Percentiles rank a stretch among this genome's conserved stretches.
Evolutionary conservation across 164 flowering plant genomes (phyloP).

Genomic region (Magnolia changhungtana): DNA sequence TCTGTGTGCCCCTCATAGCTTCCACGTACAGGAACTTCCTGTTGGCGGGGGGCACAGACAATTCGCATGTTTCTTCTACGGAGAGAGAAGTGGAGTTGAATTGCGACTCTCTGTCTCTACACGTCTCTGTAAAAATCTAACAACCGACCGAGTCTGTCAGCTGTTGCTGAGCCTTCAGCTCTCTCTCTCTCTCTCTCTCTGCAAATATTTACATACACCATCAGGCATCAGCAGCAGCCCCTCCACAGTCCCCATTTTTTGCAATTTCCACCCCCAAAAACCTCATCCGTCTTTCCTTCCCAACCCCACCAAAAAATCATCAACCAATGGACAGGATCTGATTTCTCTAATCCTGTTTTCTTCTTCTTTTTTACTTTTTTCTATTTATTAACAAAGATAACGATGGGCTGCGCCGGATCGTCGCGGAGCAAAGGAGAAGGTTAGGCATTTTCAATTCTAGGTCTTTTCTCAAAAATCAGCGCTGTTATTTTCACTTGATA

Average conservation of each 20-base stretch:
- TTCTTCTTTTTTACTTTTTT: neutral
- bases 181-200: neutral
- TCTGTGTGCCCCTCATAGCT: too few relatives aligned
- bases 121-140: neutral
- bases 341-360: neutral
- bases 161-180: neutral
- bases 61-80: too few relatives aligned
- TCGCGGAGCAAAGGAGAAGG: conserved; percentile 4
- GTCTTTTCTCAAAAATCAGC: neutral
- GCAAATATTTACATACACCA: too few relatives aligned
- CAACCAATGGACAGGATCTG: neutral
- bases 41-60: too few relatives aligned
- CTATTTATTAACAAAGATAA: neutral
- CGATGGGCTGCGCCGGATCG: conserved; percentile 8
- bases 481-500: neutral
- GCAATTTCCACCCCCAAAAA: neutral
- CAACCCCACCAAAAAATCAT: neutral
- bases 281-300: neutral
- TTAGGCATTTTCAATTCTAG: neutral
- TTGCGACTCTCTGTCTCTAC: neutral
- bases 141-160: neutral
- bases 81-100: too few relatives aligned
- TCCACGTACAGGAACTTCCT: too few relatives aligned
- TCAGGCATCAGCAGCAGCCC: neutral
- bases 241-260: neutral